A percentile compares a stretch with the other conserved stretches of the same genome.
phyloP scores from a whole-genome alignment of 306 rosid genomes.

The Cicer bijugum region DNA sequence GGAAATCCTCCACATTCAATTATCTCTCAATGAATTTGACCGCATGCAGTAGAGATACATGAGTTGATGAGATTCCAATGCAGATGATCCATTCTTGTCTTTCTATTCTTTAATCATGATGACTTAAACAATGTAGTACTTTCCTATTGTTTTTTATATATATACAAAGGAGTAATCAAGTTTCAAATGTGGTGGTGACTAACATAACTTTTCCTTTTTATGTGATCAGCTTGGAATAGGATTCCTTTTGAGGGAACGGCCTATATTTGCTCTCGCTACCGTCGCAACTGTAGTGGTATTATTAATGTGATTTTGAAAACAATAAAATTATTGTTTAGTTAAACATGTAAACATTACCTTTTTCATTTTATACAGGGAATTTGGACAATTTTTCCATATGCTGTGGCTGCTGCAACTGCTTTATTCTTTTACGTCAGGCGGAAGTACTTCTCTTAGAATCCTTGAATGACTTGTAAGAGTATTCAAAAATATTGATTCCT shows the following conservation, averaged over 20 bases:
- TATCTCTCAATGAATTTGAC: too few species aligned
- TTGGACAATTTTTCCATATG: slow-evolving; percentile 66
- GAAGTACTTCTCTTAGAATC: slow-evolving; percentile 46
- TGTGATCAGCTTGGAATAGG: slow-evolving; percentile 61
- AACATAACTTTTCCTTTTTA: slow-evolving; percentile 32
- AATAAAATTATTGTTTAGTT: neutral
- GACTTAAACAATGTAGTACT: too few species aligned
- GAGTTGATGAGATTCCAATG: too few species aligned
- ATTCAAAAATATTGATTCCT: slow-evolving; percentile 1
- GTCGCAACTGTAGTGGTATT: slow-evolving; percentile 71
- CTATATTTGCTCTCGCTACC: slow-evolving; percentile 65
- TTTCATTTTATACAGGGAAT: slow-evolving; percentile 52
- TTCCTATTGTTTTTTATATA: too few species aligned
- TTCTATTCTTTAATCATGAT: too few species aligned
- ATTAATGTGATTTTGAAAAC: neutral
- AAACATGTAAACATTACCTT: slow-evolving; percentile 35
- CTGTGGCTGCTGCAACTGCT: slow-evolving; percentile 64
- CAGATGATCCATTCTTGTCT: too few species aligned
- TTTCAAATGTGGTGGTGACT: slow-evolving; percentile 4
- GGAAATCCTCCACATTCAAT: too few species aligned
- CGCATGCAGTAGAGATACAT: too few species aligned
- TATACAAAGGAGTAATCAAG: neutral
- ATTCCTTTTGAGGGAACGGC: slow-evolving; percentile 66
- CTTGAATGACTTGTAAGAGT: slow-evolving; percentile 30
- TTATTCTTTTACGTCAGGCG: slow-evolving; percentile 56